Percentiles rank a stretch among this genome's conserved stretches.
phyloP scores from a whole-genome alignment of 2,329 filamentous ascomycete genomes.

The Dactylellina leptospora region DNA sequence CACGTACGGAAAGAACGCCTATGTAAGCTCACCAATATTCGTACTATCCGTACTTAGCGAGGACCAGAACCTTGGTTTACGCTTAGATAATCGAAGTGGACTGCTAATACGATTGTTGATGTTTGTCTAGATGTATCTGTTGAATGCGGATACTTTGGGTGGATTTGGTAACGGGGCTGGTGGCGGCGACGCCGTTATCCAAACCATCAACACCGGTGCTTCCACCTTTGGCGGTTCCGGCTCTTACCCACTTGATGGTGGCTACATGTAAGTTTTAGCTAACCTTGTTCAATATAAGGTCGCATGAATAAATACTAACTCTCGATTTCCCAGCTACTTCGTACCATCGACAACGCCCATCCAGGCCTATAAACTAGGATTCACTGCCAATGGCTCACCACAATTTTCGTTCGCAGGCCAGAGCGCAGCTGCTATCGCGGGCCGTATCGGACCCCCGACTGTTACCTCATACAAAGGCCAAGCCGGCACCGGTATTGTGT shows the following conservation, averaged over 20 bases:
- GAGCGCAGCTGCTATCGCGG: constrained; percentile 10
- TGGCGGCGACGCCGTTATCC: constrained; percentile 62
- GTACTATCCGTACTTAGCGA: neutral
- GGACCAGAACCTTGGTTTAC: no score
- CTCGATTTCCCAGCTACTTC: constrained; percentile 13
- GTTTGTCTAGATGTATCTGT: constrained; percentile 56
- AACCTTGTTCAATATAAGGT: no score
- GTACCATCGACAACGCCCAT: constrained; percentile 44
- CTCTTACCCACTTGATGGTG: constrained; percentile 64
- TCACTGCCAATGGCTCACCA: constrained; percentile 54
- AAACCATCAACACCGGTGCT: constrained; percentile 63
- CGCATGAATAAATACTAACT: constrained; percentile 1
- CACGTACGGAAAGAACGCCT: constrained; percentile 61
- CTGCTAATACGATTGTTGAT: neutral
- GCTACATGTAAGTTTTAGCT: constrained; percentile 64
- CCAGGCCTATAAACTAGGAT: constrained; percentile 59
- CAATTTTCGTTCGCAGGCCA: constrained; percentile 23
- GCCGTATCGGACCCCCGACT: constrained; percentile 67
- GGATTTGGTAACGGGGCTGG: constrained; percentile 58
- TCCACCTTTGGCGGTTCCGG: constrained; percentile 64
- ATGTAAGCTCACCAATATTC: constrained; percentile 61
- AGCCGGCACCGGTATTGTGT: constrained; percentile 67
- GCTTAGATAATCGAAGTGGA: no score
- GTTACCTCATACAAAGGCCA: constrained; percentile 67
- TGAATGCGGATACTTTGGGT: constrained; percentile 59